Base-by-base conservation (phyloP, 1,284 basidiomycete species). In the Puccinia horiana region DNA sequence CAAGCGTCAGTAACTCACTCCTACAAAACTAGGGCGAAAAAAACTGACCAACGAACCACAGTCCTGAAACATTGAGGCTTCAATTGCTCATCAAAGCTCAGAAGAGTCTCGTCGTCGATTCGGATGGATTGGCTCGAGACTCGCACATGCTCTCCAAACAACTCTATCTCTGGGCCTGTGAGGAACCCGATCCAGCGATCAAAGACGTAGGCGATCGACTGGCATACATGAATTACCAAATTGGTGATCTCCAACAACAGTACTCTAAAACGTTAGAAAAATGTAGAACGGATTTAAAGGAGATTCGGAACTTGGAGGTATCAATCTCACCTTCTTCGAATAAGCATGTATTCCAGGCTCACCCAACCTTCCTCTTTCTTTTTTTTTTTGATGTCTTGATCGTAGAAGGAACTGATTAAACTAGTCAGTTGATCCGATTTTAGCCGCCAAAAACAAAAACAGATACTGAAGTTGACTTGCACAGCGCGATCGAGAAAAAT, bases 31-130 rank as follows among this genome's bases (percentile, higher is more conserved):
- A 58, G 29, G 29, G 29, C 23, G 5, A 6, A 58, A 58, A 26
- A 58, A 58, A 16, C 23, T 18, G 40, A 20, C 18, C 37, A 40
- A 37, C 69, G 23, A 16, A 61, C 20, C 20, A 35, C 29, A 81
- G 78, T 6, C 70, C 70, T 20, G 54, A 85, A 44, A 85, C 85
- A 12, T 77, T 85, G n/a, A 83, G 84, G 70, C 74, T 85, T 26
- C 84, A 85, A 26, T 79, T 85, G 35, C 76, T 83, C 54, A 84
- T 86, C 82, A 84, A 85, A 58, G 65, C 84, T n/a, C 63, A 74
- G 14, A 78, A 79, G 18, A 84, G 84, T 49, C 83, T 84, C 49
- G 82, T 83, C 20, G 58, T 82, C 16, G 83, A 84, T 56, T 69
- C 81, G 23, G 58, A 83, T 35, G 74, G 81, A 11, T 79, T 86